Conservation (phyloP, 345 rosid species). For the Jatropha curcas region DNA sequence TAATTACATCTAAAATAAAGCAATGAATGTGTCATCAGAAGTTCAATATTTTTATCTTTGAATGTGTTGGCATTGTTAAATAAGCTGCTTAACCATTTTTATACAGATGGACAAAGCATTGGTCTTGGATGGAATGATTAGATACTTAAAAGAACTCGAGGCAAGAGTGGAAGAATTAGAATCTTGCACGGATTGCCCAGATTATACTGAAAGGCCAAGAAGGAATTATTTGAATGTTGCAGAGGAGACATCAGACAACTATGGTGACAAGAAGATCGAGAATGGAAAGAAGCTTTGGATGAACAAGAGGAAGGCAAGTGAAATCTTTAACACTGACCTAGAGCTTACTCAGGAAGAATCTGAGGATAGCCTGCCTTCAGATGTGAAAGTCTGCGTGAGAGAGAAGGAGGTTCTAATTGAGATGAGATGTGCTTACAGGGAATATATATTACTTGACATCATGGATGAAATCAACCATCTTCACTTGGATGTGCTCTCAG, state of each 20-base stretch:
- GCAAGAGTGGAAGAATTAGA: constrained; percentile 79
- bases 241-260: constrained; percentile 73
- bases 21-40: too few relatives aligned
- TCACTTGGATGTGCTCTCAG: constrained; percentile 66
- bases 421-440: constrained; percentile 66
- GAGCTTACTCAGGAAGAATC: constrained; percentile 28
- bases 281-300: constrained; percentile 39
- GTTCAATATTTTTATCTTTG: neutral
- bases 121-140: constrained; percentile 59
- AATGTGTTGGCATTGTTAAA: neutral
- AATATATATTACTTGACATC: constrained; percentile 65
- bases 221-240: constrained; percentile 42
- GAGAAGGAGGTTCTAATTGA: constrained; percentile 62
- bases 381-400: constrained; percentile 47
- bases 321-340: constrained; percentile 43
- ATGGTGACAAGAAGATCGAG: constrained; percentile 35
- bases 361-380: constrained; percentile 28
- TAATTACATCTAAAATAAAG: constrained; percentile 22
- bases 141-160: constrained; percentile 63
- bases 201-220: constrained; percentile 44
- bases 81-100: neutral
- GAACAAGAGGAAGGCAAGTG: constrained; percentile 66
- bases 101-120: constrained; percentile 45
- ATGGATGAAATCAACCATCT: constrained; percentile 76
- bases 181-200: constrained; percentile 65